Evolutionary conservation across 2,329 filamentous ascomycete species (phyloP).

Genomic region (Cryoendolithus antarcticus): DNA sequence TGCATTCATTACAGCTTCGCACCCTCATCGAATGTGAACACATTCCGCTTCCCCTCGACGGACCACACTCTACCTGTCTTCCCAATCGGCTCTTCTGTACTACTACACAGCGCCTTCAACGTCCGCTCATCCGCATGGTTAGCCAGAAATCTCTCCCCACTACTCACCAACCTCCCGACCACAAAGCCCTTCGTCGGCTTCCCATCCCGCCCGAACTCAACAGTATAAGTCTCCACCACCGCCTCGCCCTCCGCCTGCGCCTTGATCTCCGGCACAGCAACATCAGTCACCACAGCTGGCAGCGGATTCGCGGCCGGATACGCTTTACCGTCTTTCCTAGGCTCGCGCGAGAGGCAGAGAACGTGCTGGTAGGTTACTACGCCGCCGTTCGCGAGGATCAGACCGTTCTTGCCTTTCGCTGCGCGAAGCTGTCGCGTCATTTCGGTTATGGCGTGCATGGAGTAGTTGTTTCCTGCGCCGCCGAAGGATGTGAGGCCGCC

Average conservation of each 20-base stretch:
- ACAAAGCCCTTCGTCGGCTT: constrained; percentile 37
- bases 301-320: constrained; percentile 40
- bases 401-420: constrained; percentile 35
- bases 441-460: constrained; percentile 50
- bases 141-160: constrained; percentile 41
- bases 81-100: constrained; percentile 36
- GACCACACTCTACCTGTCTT: constrained; percentile 4
- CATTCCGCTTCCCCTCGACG: constrained; percentile 1
- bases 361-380: constrained; percentile 54
- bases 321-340: constrained; percentile 23
- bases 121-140: constrained; percentile 43
- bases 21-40: constrained; percentile 9
- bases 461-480: constrained; percentile 60
- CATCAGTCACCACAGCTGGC: constrained; percentile 29
- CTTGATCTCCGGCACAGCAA: constrained; percentile 29
- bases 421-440: constrained; percentile 42
- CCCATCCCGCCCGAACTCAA: constrained; percentile 43
- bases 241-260: constrained; percentile 38
- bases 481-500: constrained; percentile 58
- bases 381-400: constrained; percentile 55
- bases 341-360: constrained; percentile 42
- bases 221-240: constrained; percentile 49
- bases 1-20: constrained; percentile 6
- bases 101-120: constrained; percentile 32
- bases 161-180: constrained; percentile 38